Evolutionary conservation across 2,329 filamentous ascomycete genomes (phyloP), one percentile per base, ranked within the genome.

Genomic region (Ophiostoma sp.): DNA sequence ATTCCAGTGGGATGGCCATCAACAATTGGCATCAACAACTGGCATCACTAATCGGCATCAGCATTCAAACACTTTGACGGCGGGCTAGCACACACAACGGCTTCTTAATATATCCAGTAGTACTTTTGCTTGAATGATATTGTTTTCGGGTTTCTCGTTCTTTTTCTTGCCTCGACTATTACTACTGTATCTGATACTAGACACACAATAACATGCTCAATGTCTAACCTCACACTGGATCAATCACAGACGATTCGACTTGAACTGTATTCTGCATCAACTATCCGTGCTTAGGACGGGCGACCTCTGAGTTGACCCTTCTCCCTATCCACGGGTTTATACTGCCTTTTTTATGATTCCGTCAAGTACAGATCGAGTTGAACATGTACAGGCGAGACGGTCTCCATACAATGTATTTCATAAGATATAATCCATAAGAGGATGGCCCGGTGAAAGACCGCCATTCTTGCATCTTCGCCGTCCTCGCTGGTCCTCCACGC

Each of bases 361-460:
- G 2, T n/a, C 12, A 16, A 16, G 27, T 8, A 55, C 11, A 49
- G 47, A 49, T 27, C 1, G 7, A 11, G 49, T 27, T 27, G 18
- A 14, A 27, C n/a, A 55, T 55, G 49, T 9, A 27, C 27, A 27
- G 27, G 27, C 27, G 2, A 27, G 27, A 27, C 27, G 27, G 27
- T 27, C 27, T 27, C 27, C 27, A 27, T 27, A 27, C 27, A 27
- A 27, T 27, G 27, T 27, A 27, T 27, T 27, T 27, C 27, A 27
- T 27, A 27, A 27, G 27, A 27, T 27, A 27, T 27, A 27, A 27
- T 27, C n/a, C 27, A 9, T 4, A n/a, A 0, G 18, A 36, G 49
- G 27, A 18, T 55, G 49, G 49, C 49, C 49, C 49, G 49, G 49
- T 55, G 49, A 55, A 55, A 55, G 49, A 55, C 27, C 49, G 27